Evolutionary conservation across 1,284 basidiomycete species (phyloP).

Genomic region (Rugiboletus extremiorientalis): DNA sequence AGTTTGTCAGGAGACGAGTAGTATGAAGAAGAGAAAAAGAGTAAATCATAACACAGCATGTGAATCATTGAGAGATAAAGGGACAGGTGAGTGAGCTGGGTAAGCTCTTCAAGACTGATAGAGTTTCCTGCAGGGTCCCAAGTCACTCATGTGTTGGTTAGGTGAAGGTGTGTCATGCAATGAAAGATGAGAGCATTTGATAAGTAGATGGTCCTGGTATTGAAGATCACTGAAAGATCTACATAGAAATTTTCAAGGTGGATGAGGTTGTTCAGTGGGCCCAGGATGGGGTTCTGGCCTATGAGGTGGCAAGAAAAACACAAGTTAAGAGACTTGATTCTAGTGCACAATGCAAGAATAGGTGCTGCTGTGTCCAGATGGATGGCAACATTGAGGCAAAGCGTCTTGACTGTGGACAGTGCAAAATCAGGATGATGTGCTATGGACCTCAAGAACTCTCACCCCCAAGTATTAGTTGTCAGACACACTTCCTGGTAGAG

Average conservation of each 20-base stretch:
- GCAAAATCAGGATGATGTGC: background rate
- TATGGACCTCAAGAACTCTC: no score
- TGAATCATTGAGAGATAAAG: background rate
- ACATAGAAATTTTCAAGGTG: background rate
- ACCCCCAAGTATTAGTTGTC: accelerated
- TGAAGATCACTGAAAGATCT: background rate
- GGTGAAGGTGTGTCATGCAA: background rate
- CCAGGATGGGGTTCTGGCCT: background rate
- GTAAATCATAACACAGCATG: no score
- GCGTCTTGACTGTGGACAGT: background rate
- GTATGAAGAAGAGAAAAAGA: no score
- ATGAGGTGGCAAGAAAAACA: background rate
- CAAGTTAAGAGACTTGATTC: background rate
- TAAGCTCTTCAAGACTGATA: background rate
- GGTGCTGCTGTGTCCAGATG: background rate
- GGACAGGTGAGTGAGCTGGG: background rate
- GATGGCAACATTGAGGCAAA: background rate
- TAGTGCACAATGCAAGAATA: background rate
- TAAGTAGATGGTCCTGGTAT: background rate
- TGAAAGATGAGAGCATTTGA: background rate
- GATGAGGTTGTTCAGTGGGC: background rate
- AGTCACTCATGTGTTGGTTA: background rate
- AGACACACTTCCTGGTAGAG: no score
- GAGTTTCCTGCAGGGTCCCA: background rate
- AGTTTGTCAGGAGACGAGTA: no score